phyloP scores from a whole-genome alignment of 495 filamentous ascomycete species.

The Pseudevernia furfuracea region DNA sequence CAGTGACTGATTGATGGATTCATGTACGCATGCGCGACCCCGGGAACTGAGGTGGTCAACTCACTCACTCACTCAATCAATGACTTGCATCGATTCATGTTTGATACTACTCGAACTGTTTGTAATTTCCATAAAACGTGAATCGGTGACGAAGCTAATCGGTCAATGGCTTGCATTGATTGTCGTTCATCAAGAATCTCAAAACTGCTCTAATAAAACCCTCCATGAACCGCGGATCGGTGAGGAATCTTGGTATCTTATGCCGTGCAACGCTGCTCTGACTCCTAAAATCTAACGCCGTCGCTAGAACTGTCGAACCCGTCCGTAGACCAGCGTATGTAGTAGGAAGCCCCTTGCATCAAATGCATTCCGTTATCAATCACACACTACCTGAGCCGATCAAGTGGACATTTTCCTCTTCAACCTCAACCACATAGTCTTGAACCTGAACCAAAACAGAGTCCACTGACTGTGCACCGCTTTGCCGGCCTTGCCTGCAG shows the following conservation, averaged over 20 bases:
- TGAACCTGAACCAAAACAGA: conserved; percentile 25
- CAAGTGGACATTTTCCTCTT: conserved; percentile 21
- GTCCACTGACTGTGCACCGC: conserved; percentile 24
- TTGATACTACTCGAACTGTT: no score
- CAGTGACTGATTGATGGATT: no score
- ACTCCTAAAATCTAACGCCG: conserved; percentile 6
- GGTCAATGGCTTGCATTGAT: conserved; percentile 5
- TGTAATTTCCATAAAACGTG: no score
- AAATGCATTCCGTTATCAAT: conserved; percentile 9
- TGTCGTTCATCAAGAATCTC: neutral
- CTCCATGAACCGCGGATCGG: conserved; percentile 7
- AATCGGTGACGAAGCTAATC: neutral
- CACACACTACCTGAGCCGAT: neutral
- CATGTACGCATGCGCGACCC: no score
- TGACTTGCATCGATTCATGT: no score
- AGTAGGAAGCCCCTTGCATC: conserved; percentile 1
- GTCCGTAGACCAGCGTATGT: neutral
- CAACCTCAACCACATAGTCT: conserved; percentile 25
- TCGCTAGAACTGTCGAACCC: neutral
- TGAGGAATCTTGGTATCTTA: conserved; percentile 15
- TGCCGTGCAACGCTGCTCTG: neutral
- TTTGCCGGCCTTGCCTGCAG: conserved; percentile 24
- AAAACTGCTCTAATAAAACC: neutral
- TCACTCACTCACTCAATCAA: no score
- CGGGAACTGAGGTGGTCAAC: no score